These are phyloP conservation scores for Globisporangium middletonii DNA, from an alignment of 352 stramenopile species.

Conservation along the genomic window DNA sequence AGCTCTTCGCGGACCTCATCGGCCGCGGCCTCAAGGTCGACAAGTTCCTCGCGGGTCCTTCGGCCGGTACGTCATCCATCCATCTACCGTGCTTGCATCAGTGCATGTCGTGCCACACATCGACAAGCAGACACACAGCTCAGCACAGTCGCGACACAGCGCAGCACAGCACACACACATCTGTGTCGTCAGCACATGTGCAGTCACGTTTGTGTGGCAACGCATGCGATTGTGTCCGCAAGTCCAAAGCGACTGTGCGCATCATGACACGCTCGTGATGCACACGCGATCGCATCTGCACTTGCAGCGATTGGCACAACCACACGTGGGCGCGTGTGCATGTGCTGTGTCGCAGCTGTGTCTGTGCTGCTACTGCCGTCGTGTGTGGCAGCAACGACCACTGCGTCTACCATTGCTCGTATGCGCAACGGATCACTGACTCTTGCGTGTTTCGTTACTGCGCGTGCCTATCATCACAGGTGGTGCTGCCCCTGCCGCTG, in stretches of 20 bases:
- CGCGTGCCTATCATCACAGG: constrained; percentile 17
- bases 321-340: too few species aligned
- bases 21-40: constrained; percentile 76
- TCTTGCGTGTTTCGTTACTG: constrained; percentile 8
- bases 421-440: not conserved
- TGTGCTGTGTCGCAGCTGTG: too few species aligned
- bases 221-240: too few species aligned
- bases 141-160: not conserved
- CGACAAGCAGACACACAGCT: not conserved
- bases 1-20: constrained; percentile 83
- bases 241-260: too few species aligned
- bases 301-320: too few species aligned
- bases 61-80: constrained; percentile 54
- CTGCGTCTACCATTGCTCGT: not conserved
- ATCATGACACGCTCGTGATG: too few species aligned
- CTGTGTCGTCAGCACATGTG: too few species aligned
- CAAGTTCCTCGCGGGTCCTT: constrained; percentile 86
- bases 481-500: constrained; percentile 47
- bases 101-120: not conserved
- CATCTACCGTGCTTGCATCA: not conserved
- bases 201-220: too few species aligned
- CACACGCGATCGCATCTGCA: too few species aligned
- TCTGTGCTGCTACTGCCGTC: not conserved
- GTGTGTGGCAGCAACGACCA: not conserved
- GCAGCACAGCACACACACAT: not conserved